Evolutionary conservation across 305 asterid species (phyloP).

Genomic region (Ajuga reptans): DNA sequence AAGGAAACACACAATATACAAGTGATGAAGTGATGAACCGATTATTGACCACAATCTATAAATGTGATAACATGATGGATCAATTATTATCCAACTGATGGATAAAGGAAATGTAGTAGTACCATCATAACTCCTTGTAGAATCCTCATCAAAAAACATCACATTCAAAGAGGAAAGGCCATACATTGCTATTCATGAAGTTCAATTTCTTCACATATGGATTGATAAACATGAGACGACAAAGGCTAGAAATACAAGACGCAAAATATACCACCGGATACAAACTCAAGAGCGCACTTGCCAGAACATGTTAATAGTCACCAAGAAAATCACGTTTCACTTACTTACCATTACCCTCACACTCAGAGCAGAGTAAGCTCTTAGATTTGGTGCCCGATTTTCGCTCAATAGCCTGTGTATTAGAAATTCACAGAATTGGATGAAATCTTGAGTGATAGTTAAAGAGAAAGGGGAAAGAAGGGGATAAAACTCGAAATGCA

Average conservation of each 20-base stretch:
- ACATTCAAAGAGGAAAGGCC: not conserved
- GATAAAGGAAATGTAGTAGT: too few relatives aligned
- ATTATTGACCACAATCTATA: too few relatives aligned
- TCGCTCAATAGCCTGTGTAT: constrained; percentile 39
- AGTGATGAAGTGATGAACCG: too few relatives aligned
- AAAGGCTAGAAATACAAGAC: not conserved
- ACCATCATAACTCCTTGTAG: too few relatives aligned
- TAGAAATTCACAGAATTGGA: not conserved
- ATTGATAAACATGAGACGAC: too few relatives aligned
- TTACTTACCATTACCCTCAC: constrained; percentile 61
- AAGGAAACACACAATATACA: too few relatives aligned
- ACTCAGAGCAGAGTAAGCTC: constrained; percentile 48
- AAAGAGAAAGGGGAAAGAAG: not conserved
- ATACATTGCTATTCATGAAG: not conserved
- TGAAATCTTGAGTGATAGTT: not conserved
- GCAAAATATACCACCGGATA: not conserved
- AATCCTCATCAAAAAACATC: too few relatives aligned
- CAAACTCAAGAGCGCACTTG: not conserved
- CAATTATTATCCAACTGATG: too few relatives aligned
- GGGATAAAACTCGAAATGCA: not conserved
- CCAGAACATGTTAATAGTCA: not conserved
- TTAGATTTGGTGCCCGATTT: constrained; percentile 26
- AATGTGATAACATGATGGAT: too few relatives aligned
- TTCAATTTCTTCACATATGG: not conserved
- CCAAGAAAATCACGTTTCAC: constrained; percentile 4